A percentile compares a stretch with the other conserved stretches of the same genome.
Conservation (phyloP, 306 rosid species). For the Cotoneaster glaucophyllus region DNA sequence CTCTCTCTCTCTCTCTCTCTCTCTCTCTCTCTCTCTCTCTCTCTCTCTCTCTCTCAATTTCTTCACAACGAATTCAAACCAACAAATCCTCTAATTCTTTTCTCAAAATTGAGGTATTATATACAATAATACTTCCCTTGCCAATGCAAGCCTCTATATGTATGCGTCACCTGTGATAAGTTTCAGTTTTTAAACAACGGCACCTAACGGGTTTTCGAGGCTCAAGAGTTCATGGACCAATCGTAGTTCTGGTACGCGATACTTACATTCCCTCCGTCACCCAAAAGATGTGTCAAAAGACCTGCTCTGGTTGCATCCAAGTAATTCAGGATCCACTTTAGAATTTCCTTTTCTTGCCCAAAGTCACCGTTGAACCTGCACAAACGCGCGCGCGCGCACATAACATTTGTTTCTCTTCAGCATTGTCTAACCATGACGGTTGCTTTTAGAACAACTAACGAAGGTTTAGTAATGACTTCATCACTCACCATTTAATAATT, state of each 20-base stretch:
- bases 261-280: constrained; percentile 60
- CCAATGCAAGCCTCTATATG: constrained; percentile 2
- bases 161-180: neutral
- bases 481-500: constrained; percentile 65
- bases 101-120: constrained; percentile 5
- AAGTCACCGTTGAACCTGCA: constrained; percentile 80
- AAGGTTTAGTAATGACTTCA: neutral
- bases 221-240: constrained; percentile 68
- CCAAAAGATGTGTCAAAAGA: constrained; percentile 75
- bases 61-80: neutral
- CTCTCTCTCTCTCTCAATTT: too few species aligned
- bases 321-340: constrained; percentile 66
- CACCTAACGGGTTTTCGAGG: neutral
- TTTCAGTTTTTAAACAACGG: neutral
- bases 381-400: neutral
- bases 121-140: constrained; percentile 11
- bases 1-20: too few species aligned
- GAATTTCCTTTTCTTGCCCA: constrained; percentile 61
- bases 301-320: constrained; percentile 81
- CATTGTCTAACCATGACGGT: neutral
- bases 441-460: neutral
- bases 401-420: neutral
- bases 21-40: neutral
- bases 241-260: constrained; percentile 58
- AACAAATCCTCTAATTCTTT: neutral